Conservation (phyloP, 208 protist species). For the Porcisia deanei region DNA sequence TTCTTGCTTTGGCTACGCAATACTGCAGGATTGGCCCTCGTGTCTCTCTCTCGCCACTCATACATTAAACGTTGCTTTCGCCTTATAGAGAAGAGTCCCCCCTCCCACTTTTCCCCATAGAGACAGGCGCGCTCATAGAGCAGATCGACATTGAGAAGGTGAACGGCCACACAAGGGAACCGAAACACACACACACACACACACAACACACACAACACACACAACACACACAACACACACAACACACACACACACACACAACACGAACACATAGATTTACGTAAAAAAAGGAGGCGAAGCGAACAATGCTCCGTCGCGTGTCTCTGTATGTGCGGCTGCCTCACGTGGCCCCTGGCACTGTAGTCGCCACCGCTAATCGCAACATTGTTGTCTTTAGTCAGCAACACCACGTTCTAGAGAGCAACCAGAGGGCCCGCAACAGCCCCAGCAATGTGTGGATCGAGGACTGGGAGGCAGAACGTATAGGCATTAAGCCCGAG, state of each 20-base stretch:
- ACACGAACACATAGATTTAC: no score
- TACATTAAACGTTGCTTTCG: no score
- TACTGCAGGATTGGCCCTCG: neutral
- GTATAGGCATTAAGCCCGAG: constrained; percentile 66
- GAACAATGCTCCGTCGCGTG: constrained; percentile 57
- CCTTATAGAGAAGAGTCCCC: neutral
- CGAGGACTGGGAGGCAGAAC: constrained; percentile 87
- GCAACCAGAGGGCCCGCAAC: constrained; percentile 86
- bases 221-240: constrained; percentile 8
- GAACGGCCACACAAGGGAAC: neutral
- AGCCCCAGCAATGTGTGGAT: constrained; percentile 89
- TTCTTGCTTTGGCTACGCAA: no score
- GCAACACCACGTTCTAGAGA: constrained; percentile 84
- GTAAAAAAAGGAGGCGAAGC: no score
- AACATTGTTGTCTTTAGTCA: constrained; percentile 86
- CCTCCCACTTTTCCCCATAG: neutral
- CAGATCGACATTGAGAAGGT: neutral
- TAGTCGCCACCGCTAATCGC: constrained; percentile 30
- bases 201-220: neutral
- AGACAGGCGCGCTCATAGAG: neutral
- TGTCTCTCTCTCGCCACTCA: neutral
- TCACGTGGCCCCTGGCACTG: constrained; percentile 11
- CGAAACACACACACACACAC: neutral
- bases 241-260: neutral
- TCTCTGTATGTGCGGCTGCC: constrained; percentile 19